Conservation (phyloP, 495 filamentous ascomycete genomes). For the Lasiosphaeria ovina region DNA sequence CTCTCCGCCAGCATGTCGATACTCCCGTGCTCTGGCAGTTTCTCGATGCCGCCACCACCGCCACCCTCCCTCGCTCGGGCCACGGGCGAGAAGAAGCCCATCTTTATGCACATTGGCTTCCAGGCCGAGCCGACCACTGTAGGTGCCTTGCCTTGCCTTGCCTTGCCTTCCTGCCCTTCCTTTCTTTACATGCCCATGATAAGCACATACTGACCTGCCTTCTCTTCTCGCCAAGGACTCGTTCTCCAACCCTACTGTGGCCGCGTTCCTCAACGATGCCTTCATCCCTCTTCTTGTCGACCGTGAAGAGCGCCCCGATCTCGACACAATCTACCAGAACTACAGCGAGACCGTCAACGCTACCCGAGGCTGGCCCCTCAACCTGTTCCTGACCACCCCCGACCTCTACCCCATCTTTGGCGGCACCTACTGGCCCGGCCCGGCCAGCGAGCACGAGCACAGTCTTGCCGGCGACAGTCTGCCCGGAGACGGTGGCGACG, state of each 20-base stretch:
- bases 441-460: conserved; percentile 62
- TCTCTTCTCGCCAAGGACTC: conserved; percentile 64
- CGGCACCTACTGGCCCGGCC: conserved; percentile 92
- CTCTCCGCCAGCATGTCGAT: conserved; percentile 57
- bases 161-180: too few species aligned
- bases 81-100: conserved; percentile 72
- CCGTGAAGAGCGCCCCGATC: conserved; percentile 90
- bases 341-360: conserved; percentile 93
- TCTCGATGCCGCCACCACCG: conserved; percentile 74
- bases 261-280: conserved; percentile 74
- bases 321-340: conserved; percentile 98
- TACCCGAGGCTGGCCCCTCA: conserved; percentile 92
- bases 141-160: conserved; percentile 30
- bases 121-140: conserved; percentile 96
- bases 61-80: conserved; percentile 77
- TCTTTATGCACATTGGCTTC: conserved; percentile 96
- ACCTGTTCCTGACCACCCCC: conserved; percentile 93
- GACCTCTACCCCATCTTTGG: conserved; percentile 92
- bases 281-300: conserved; percentile 95
- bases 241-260: conserved; percentile 79
- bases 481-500: conserved; percentile 35
- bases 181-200: too few species aligned
- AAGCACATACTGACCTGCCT: too few species aligned
- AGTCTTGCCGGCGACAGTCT: conserved; percentile 27
- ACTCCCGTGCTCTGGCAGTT: conserved; percentile 94